A percentile compares a stretch with the other conserved stretches of the same genome.
These are phyloP conservation scores for Cordyceps tenuipes DNA, from an alignment of 2,329 filamentous ascomycete species.

Conservation along the genomic window DNA sequence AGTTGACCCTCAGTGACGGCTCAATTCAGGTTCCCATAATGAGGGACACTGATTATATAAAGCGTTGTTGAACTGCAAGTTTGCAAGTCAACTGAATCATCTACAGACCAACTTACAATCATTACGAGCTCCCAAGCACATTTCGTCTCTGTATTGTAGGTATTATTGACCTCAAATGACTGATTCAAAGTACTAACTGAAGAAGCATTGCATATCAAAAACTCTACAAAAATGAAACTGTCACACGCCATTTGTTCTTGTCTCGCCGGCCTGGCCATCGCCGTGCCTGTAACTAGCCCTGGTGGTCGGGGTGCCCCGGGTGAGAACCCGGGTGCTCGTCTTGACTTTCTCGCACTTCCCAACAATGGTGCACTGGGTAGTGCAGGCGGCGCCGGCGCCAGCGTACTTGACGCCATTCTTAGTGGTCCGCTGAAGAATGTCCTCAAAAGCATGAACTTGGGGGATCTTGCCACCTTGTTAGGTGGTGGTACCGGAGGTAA, in stretches of 20 bases:
- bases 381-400: background rate
- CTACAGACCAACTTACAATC: background rate
- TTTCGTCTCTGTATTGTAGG: background rate
- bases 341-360: background rate
- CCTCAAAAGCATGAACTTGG: background rate
- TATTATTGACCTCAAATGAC: background rate
- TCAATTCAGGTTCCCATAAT: background rate
- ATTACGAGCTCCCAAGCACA: background rate
- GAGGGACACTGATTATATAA: background rate
- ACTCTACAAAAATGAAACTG: background rate
- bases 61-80: background rate
- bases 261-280: slow-evolving; percentile 1
- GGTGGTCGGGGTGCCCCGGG: background rate
- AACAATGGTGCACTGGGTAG: background rate
- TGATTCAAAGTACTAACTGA: too few species aligned
- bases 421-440: background rate
- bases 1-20: background rate
- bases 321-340: background rate
- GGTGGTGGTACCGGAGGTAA: background rate
- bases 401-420: background rate
- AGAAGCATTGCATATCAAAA: too few species aligned
- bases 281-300: background rate
- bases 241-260: background rate
- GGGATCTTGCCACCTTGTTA: background rate
- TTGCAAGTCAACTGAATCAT: background rate